Evolutionary conservation across 306 rosid genomes (phyloP), one percentile per base, ranked within the genome.

Genomic region (Corylus avellana): DNA sequence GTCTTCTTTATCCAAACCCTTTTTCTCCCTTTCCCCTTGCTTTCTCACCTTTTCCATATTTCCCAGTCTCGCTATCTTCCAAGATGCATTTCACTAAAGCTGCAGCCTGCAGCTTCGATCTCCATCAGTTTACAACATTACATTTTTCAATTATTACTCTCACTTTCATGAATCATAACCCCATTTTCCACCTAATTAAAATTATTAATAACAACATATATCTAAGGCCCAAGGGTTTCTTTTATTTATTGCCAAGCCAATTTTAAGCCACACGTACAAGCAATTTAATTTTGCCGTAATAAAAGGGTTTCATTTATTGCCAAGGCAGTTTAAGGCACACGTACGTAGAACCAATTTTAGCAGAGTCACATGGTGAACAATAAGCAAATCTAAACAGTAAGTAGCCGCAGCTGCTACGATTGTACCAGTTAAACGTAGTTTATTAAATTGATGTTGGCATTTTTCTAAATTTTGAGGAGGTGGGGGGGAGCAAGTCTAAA

Each of bases 11-110:
- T 81, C 79, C 44, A 68, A 74, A 73, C 70, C 70, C 72, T 50
- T 75, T 76, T 39, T 47, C 56, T 59, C 75, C 69, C 62, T 50
- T 46, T 83, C 50, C 73, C 20, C 73, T 75, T 68, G 77, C 72
- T 72, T 39, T 80, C 59, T 75, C 75, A 51, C 63, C 83, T 77
- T 83, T 83, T 72, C 4, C 75, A 47, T 68, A 75, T 80, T 82
- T 77, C 85, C 77, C 73, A 56, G 79, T 48, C 79, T 85, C 75
- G 54, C 87, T 81, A 72, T 74, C 70, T 76, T 80, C 80, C 87
- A 76, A 80, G 80, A 80, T 27, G 78, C 86, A 83, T 76, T 80
- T 83, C 72, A 64, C 62, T 78, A 85, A 78, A 80, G 89, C 80
- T 86, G 85, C 87, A 22, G 25, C 25, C 25, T 22, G 25, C 25